These are phyloP conservation scores for Corynespora cassiicola DNA, from an alignment of 2,329 filamentous ascomycete species.

Conservation along the genomic window DNA sequence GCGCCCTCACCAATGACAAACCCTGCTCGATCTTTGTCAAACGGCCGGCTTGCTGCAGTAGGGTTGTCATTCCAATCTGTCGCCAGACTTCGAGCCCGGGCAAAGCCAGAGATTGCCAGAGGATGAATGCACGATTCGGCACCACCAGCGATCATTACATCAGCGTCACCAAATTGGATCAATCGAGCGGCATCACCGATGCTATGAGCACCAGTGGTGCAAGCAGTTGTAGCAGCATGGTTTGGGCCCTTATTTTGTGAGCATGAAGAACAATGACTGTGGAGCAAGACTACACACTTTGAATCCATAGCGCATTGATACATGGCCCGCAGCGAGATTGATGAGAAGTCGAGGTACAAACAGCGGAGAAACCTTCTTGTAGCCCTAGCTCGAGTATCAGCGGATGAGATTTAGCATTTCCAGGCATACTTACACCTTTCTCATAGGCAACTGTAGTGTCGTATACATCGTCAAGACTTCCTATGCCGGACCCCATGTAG, in stretches of 20 bases:
- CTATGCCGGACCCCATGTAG: slow-evolving; percentile 93
- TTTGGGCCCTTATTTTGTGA: slow-evolving; percentile 73
- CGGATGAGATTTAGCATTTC: too few relatives aligned
- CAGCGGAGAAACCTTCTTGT: slow-evolving; percentile 88
- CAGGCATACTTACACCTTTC: slow-evolving; percentile 64
- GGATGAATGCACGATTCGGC: slow-evolving; percentile 96
- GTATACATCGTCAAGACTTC: slow-evolving; percentile 91
- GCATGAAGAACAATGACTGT: not conserved
- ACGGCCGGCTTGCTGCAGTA: slow-evolving; percentile 77
- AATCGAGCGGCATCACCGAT: slow-evolving; percentile 94
- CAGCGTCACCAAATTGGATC: slow-evolving; percentile 87
- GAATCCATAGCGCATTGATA: slow-evolving; percentile 91
- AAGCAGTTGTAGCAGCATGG: slow-evolving; percentile 91
- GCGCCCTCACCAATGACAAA: slow-evolving; percentile 96
- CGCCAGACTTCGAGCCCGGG: slow-evolving; percentile 82
- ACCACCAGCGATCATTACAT: slow-evolving; percentile 96
- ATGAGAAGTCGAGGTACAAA: slow-evolving; percentile 94
- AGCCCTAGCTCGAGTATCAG: slow-evolving; percentile 67
- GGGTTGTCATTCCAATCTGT: slow-evolving; percentile 81
- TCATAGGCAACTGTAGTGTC: slow-evolving; percentile 79
- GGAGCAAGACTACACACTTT: slow-evolving; percentile 49
- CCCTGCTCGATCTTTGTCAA: slow-evolving; percentile 78
- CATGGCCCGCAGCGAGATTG: slow-evolving; percentile 92
- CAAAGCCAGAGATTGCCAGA: slow-evolving; percentile 89
- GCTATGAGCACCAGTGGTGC: slow-evolving; percentile 93